Evolutionary conservation across 352 stramenopile genomes (phyloP).

Genomic region (Globisporangium heterothallicum): DNA sequence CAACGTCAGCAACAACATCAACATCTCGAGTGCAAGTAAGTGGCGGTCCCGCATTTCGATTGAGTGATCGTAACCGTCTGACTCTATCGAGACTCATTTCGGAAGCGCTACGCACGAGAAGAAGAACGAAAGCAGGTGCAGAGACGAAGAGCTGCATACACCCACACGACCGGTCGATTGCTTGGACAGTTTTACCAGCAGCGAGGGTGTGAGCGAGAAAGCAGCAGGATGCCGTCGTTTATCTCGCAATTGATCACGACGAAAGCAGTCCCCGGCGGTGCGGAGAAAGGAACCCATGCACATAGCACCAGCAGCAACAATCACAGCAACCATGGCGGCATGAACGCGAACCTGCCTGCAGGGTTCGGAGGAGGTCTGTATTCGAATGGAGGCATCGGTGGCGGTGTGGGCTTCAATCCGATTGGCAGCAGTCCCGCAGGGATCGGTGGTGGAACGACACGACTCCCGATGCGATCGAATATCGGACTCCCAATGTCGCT

Average conservation of each 20-base stretch:
- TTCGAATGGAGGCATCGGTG: conserved; percentile 6
- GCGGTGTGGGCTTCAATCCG: neutral
- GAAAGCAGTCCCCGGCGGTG: conserved; percentile 12
- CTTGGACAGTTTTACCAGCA: no score
- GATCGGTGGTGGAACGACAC: conserved; percentile 1
- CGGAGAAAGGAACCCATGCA: neutral
- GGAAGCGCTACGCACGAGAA: no score
- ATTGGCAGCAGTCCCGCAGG: conserved; percentile 9
- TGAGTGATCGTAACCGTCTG: no score
- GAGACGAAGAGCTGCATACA: no score
- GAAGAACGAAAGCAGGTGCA: no score
- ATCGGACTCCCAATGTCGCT: conserved; percentile 15
- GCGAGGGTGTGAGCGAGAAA: no score
- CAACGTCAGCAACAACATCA: no score
- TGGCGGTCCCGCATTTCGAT: no score
- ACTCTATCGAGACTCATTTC: no score
- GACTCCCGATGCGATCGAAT: conserved; percentile 14
- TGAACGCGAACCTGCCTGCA: neutral
- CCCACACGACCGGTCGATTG: no score
- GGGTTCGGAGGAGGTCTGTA: neutral
- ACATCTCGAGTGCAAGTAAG: no score
- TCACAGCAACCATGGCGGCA: neutral
- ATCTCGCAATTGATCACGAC: conserved; percentile 18
- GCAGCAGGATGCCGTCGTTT: conserved; percentile 13
- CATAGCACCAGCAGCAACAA: neutral